A percentile compares a stretch with the other conserved stretches of the same genome.
Evolutionary conservation across 371 early-diverging fungal species (phyloP).

Genomic region (Mucor sp.): DNA sequence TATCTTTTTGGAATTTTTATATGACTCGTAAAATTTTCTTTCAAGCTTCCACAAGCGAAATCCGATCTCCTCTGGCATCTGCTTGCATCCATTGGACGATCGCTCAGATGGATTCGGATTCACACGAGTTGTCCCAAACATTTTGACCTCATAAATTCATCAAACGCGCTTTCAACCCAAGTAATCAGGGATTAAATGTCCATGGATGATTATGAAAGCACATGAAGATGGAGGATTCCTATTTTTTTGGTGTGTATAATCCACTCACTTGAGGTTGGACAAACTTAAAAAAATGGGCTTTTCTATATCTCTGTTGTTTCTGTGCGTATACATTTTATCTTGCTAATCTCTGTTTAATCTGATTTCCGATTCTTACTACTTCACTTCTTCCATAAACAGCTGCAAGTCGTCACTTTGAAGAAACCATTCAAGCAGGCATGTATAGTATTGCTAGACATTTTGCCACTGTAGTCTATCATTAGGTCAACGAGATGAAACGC

Average conservation of each 20-base stretch:
- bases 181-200: background rate
- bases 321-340: background rate
- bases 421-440: too few relatives aligned
- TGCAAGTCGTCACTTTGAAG: too few relatives aligned
- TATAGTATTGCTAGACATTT: background rate
- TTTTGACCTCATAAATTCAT: constrained; percentile 2
- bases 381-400: too few relatives aligned
- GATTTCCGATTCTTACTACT: background rate
- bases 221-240: background rate
- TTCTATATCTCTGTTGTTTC: background rate
- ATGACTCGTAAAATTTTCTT: constrained; percentile 23
- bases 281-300: background rate
- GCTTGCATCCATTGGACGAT: constrained; percentile 20
- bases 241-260: background rate
- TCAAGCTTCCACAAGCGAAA: constrained; percentile 21
- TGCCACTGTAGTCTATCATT: too few relatives aligned
- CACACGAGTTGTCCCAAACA: constrained; percentile 17
- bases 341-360: background rate
- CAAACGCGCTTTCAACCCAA: background rate
- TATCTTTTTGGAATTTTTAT: constrained; percentile 5
- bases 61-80: constrained; percentile 27
- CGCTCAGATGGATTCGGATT: constrained; percentile 14
- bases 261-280: background rate
- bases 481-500: too few relatives aligned
- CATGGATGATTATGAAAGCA: background rate